phyloP scores from a whole-genome alignment of 257 asterid species.

The Apocynum venetum region DNA sequence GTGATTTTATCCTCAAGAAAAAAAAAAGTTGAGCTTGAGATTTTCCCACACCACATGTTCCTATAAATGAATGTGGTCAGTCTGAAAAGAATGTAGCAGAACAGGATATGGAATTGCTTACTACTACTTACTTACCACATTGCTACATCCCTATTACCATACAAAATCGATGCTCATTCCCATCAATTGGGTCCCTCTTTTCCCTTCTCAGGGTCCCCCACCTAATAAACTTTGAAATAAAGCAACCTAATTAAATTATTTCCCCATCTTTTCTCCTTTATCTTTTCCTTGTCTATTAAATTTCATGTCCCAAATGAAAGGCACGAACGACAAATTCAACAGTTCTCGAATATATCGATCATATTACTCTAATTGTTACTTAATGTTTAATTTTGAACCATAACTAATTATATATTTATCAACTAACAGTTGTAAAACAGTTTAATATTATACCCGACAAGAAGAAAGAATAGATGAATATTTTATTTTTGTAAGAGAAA shows the following conservation, averaged over 20 bases:
- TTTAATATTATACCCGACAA: constrained; percentile 15
- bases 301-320: background rate
- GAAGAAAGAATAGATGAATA: constrained; percentile 12
- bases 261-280: background rate
- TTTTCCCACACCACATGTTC: constrained; percentile 20
- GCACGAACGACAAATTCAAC: background rate
- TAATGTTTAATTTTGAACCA: background rate
- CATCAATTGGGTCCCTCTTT: constrained; percentile 15
- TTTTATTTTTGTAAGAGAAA: constrained; percentile 9
- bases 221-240: constrained; percentile 4
- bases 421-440: too few species aligned
- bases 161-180: constrained; percentile 20
- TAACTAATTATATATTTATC: background rate
- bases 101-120: constrained; percentile 16
- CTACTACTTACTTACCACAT: background rate
- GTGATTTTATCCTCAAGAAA: too few species aligned
- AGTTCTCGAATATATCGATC: background rate
- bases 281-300: too few species aligned
- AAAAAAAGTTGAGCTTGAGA: background rate
- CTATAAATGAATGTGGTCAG: constrained; percentile 23
- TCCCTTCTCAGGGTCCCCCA: constrained; percentile 17
- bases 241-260: constrained; percentile 5
- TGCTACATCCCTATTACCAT: constrained; percentile 5
- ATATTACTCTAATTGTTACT: background rate
- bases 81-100: constrained; percentile 29